Conservation (phyloP, 306 rosid species). For the Pterocarpus santalinus region DNA sequence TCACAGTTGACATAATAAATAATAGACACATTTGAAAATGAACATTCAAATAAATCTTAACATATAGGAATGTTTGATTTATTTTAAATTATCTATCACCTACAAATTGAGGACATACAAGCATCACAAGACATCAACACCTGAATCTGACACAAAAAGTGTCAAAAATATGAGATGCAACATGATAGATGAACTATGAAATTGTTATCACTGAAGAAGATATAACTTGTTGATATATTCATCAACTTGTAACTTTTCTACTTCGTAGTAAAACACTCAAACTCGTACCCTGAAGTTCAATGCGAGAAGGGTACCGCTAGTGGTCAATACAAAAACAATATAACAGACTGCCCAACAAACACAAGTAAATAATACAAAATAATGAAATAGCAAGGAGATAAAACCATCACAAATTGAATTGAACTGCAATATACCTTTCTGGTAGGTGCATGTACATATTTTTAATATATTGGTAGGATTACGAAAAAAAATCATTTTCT, state of each 20-base stretch:
- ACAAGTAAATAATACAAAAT: neutral
- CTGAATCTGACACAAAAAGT: constrained; percentile 2
- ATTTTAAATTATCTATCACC: constrained; percentile 25
- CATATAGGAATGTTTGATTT: neutral
- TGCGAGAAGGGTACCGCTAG: neutral
- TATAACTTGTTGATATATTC: constrained; percentile 13
- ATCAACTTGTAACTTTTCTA: neutral
- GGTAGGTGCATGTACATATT: neutral
- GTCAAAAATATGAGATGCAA: constrained; percentile 26
- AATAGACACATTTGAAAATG: neutral
- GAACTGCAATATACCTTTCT: neutral
- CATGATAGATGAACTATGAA: neutral
- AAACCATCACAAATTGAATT: neutral
- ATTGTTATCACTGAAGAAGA: neutral
- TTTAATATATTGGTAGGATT: neutral
- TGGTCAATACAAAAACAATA: neutral
- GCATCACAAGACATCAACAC: constrained; percentile 5
- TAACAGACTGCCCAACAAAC: neutral
- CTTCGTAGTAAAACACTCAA: neutral
- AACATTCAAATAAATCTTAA: neutral
- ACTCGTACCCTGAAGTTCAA: neutral
- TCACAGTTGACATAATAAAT: neutral
- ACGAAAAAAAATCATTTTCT: neutral
- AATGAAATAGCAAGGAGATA: constrained; percentile 9
- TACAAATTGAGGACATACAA: neutral